Conservation (phyloP, 768 basidiomycete species). For the Tephrocybe sp. region DNA sequence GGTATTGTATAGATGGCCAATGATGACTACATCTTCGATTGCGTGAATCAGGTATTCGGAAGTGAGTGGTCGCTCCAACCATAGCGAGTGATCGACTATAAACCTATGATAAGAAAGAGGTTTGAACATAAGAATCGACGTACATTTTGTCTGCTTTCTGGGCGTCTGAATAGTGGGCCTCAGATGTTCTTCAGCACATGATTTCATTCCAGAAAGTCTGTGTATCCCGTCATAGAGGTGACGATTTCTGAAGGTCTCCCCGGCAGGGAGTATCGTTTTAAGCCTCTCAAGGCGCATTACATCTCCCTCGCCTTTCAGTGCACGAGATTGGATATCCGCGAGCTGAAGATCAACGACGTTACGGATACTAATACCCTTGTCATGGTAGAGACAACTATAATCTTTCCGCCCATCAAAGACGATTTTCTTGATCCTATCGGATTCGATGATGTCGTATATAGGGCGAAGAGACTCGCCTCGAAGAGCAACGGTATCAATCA, state of each 20-base stretch:
- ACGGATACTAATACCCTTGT: slow-evolving; percentile 4
- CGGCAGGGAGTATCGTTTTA: background rate
- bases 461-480: slow-evolving; percentile 1
- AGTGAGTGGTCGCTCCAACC: slow-evolving; percentile 4
- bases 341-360: slow-evolving; percentile 19
- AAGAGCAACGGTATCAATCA: slow-evolving; percentile 15
- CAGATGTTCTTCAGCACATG: slow-evolving; percentile 2
- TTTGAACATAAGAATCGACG: background rate
- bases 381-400: slow-evolving; percentile 17
- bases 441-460: slow-evolving; percentile 15
- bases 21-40: slow-evolving; percentile 6
- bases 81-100: slow-evolving; percentile 8
- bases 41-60: slow-evolving; percentile 4
- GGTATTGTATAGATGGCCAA: background rate
- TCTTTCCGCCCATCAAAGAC: slow-evolving; percentile 21
- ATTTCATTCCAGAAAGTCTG: slow-evolving; percentile 1
- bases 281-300: background rate
- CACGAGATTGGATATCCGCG: slow-evolving; percentile 16
- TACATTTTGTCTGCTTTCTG: background rate
- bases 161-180: background rate
- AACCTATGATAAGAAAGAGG: background rate
- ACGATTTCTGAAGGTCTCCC: background rate
- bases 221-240: slow-evolving; percentile 3
- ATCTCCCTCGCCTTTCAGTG: background rate
- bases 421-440: slow-evolving; percentile 10